Evolutionary conservation across 2,329 filamentous ascomycete species (phyloP), one percentile per base, ranked within the genome.

Genomic region (Pseudocercospora pini-densiflorae): DNA sequence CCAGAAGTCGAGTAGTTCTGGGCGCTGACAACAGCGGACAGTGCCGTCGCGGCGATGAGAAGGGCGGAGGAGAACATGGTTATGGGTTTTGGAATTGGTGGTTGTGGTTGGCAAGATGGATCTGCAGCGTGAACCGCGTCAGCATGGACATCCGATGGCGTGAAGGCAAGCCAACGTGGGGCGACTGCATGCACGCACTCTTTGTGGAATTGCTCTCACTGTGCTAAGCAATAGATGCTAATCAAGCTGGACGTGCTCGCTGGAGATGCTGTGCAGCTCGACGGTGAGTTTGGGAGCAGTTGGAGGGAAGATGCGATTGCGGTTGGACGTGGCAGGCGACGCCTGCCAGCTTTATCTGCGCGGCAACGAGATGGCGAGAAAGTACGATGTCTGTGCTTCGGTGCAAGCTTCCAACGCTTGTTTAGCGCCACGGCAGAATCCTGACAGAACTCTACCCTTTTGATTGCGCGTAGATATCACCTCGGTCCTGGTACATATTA

Each of bases 41-140:
- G 76, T 69, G 85, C 79, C 71, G 82, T 73, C 58, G 80, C 80
- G 74, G 82, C 78, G 74, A 84, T 66, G 73, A 84, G 69, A 72
- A 83, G 73, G 65, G 80, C 77, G 45, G 82, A 80, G 79, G 80
- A 81, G 79, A 82, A 77, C 84, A 86, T 83, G 71, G 64, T 84
- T 49, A 64, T 65, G 64, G 69, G 33, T 12, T 16, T 19, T 66
- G 62, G 40, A 23, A 21, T 21, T 49, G 29, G 29, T 47, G 21
- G 45, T 24, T 43, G 64, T 65, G 77, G 77, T 74, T 72, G 66
- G 40, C 54, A 49, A 23, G 57, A 31, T 63, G 59, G 29, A 31
- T 55, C 33, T 51, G 19, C 23, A 61, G 47, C 64, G 62, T 51
- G 57, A 55, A 47, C 21, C 31, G 58, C 47, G 62, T 68, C 45